A percentile compares a stretch with the other conserved stretches of the same genome.
Conservation (phyloP, 345 rosid genomes). For the Rhodamnia rubescens region DNA sequence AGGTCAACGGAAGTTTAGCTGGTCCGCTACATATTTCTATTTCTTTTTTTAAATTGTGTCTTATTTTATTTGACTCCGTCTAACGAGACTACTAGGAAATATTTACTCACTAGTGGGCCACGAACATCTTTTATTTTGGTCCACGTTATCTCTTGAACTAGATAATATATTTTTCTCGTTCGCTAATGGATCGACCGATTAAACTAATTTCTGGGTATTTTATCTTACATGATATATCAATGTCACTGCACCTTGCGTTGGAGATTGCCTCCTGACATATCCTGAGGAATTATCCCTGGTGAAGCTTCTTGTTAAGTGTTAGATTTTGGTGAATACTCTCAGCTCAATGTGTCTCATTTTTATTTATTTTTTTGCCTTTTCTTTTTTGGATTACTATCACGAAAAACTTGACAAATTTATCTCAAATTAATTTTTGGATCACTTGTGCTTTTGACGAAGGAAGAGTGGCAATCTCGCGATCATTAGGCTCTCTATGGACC, state of each 20-base stretch:
- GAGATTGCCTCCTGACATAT: too few species aligned
- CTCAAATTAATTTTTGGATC: too few species aligned
- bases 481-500: too few species aligned
- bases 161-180: background rate
- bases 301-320: background rate
- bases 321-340: background rate
- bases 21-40: background rate
- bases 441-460: too few species aligned
- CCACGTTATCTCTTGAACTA: background rate
- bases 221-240: background rate
- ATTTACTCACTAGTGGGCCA: background rate
- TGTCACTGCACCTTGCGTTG: too few species aligned
- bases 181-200: background rate
- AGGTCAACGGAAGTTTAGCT: background rate
- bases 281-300: too few species aligned
- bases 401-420: too few species aligned
- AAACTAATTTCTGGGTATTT: background rate
- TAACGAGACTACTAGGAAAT: accelerated
- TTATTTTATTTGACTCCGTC: background rate
- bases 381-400: too few species aligned
- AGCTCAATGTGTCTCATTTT: accelerated
- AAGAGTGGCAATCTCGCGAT: too few species aligned
- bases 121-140: background rate
- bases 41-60: background rate
- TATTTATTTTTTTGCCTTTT: accelerated